Percentiles rank a stretch among this genome's conserved stretches.
Evolutionary conservation across 2,329 filamentous ascomycete genomes (phyloP).

Genomic region (Emmonsiellopsis sp.): DNA sequence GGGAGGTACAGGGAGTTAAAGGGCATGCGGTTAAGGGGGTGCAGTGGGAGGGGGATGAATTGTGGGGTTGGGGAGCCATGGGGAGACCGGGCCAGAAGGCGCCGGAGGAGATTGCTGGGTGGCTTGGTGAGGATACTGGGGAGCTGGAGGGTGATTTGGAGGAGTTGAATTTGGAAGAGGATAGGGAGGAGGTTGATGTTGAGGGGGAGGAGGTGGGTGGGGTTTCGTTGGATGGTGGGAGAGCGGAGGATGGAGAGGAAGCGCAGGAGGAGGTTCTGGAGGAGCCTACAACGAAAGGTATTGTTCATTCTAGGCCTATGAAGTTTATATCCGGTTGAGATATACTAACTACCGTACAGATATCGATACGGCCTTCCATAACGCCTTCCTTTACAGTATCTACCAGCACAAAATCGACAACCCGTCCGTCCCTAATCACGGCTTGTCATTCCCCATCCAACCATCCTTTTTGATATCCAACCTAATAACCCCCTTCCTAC

Average conservation of each 20-base stretch:
- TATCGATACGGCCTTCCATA: conserved; percentile 55
- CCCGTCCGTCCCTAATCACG: conserved; percentile 41
- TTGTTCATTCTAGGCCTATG: not conserved
- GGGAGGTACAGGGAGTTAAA: conserved; percentile 49
- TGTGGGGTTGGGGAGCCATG: conserved; percentile 54
- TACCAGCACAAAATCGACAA: conserved; percentile 50
- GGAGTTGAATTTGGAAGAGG: conserved; percentile 32
- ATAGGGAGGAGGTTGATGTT: conserved; percentile 31
- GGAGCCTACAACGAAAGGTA: conserved; percentile 50
- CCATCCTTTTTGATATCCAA: conserved; percentile 55
- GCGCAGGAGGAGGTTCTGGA: conserved; percentile 31
- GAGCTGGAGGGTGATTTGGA: conserved; percentile 31
- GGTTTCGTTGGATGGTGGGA: conserved; percentile 15
- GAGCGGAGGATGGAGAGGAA: conserved; percentile 23
- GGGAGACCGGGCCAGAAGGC: conserved; percentile 44
- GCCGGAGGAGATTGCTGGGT: conserved; percentile 47
- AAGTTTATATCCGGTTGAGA: not conserved
- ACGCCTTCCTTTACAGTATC: conserved; percentile 55
- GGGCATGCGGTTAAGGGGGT: conserved; percentile 56
- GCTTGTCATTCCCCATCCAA: conserved; percentile 52
- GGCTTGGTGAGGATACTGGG: conserved; percentile 26
- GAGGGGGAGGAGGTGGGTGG: conserved; percentile 9
- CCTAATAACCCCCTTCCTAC: conserved; percentile 57
- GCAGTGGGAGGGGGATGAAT: conserved; percentile 60
- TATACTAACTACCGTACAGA: conserved; percentile 33